These are phyloP conservation scores for Chlorella sp. DNA, from an alignment of 139 green algal species.

Conservation along the genomic window DNA sequence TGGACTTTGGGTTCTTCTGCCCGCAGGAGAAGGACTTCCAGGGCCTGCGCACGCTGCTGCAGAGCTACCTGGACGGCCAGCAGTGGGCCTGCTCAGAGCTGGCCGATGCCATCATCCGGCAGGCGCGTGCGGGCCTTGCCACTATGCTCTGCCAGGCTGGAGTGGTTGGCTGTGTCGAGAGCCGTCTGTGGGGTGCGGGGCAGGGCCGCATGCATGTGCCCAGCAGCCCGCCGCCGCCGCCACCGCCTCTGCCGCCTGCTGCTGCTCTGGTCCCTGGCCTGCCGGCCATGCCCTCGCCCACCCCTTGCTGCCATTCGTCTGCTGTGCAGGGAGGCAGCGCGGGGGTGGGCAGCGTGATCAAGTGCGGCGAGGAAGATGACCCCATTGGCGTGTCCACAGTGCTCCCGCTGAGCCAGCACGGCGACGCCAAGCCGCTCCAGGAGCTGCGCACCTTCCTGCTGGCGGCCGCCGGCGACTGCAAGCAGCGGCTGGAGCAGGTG, in stretches of 20 bases:
- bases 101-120: constrained; percentile 78
- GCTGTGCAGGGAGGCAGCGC: constrained; percentile 1
- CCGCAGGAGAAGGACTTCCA: constrained; percentile 89
- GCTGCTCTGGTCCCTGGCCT: neutral
- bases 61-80: constrained; percentile 81
- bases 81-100: constrained; percentile 76
- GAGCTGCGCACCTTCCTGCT: constrained; percentile 74
- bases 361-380: constrained; percentile 83
- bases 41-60: constrained; percentile 84
- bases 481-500: constrained; percentile 42
- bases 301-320: neutral
- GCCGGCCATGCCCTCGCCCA: neutral
- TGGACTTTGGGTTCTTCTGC: constrained; percentile 93
- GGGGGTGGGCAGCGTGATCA: constrained; percentile 88
- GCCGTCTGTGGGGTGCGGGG: neutral
- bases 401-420: constrained; percentile 66
- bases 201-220: neutral
- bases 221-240: neutral
- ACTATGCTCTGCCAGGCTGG: too few species aligned
- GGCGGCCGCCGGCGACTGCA: constrained; percentile 30
- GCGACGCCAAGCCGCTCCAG: constrained; percentile 49
- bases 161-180: too few species aligned
- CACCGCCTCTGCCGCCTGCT: neutral
- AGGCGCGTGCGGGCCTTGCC: constrained; percentile 45
- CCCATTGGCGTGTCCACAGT: constrained; percentile 84